Conservation (phyloP, 2,329 filamentous ascomycete genomes). For the Fusarium hainanense region DNA sequence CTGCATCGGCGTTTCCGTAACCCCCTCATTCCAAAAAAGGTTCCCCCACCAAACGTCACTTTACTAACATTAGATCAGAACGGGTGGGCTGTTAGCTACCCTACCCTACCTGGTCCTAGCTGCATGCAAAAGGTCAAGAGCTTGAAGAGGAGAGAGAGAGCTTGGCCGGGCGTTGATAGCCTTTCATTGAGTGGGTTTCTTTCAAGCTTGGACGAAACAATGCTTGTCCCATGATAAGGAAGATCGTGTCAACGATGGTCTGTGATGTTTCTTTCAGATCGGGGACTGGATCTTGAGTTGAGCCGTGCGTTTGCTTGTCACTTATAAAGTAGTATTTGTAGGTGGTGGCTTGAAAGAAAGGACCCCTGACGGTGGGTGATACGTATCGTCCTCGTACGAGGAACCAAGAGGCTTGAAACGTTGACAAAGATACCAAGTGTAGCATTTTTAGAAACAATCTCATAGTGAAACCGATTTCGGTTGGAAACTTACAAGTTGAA, state of each 20-base stretch:
- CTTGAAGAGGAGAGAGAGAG: background rate
- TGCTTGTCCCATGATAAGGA: background rate
- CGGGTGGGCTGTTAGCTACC: slow-evolving; percentile 9
- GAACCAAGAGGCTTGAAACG: slow-evolving; percentile 4
- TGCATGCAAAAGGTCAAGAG: background rate
- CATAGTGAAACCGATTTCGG: background rate
- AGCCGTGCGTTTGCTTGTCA: slow-evolving; percentile 15
- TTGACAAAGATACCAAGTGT: background rate
- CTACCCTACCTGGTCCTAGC: background rate
- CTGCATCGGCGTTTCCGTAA: slow-evolving; percentile 40
- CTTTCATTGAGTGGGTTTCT: background rate
- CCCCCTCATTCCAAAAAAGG: slow-evolving; percentile 7
- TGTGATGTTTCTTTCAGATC: slow-evolving; percentile 12
- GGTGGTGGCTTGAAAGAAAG: slow-evolving; percentile 16
- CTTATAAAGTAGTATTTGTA: background rate
- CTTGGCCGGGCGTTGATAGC: slow-evolving; percentile 4
- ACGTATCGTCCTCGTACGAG: slow-evolving; percentile 1
- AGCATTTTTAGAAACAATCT: background rate
- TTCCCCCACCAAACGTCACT: slow-evolving; percentile 23
- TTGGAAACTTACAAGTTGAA: background rate
- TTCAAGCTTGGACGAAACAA: slow-evolving; percentile 11
- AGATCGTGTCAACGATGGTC: background rate
- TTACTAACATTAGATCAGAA: slow-evolving; percentile 5
- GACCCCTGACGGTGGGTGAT: background rate
- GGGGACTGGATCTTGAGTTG: slow-evolving; percentile 5